These are phyloP conservation scores for Aegilops speltoides DNA, from an alignment of 176 grass and related monocot species.

Conservation along the genomic window DNA sequence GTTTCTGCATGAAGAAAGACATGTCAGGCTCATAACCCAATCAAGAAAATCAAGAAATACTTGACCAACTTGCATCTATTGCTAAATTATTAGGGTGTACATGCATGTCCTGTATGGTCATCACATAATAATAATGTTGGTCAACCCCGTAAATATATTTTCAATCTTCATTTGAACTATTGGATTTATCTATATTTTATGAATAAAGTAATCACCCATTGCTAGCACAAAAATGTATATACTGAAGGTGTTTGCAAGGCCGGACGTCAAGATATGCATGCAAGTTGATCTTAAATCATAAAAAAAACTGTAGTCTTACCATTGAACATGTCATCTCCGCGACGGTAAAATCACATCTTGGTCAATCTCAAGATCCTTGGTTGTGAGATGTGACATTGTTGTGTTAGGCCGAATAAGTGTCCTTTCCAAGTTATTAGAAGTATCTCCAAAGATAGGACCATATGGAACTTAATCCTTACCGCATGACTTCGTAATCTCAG, in stretches of 20 bases:
- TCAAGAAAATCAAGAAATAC: slow-evolving; percentile 8
- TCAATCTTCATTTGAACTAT: not conserved
- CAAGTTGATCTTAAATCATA: slow-evolving; percentile 59
- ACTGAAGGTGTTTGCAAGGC: not conserved
- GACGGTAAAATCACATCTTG: slow-evolving; percentile 28
- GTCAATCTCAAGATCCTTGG: slow-evolving; percentile 29
- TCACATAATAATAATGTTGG: not conserved
- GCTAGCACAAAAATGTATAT: not conserved
- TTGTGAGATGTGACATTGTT: not conserved
- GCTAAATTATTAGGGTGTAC: not conserved
- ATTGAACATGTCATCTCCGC: slow-evolving; percentile 54
- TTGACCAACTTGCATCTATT: not conserved
- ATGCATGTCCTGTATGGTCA: not conserved
- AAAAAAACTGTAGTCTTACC: slow-evolving; percentile 64
- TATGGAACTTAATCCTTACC: too few relatives aligned
- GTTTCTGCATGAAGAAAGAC: slow-evolving; percentile 43
- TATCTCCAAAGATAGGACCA: too few relatives aligned
- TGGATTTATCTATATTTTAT: slow-evolving; percentile 9
- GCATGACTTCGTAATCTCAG: too few relatives aligned
- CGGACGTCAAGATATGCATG: slow-evolving; percentile 11
- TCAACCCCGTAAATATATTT: not conserved
- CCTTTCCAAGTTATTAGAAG: slow-evolving; percentile 5
- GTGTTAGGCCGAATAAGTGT: not conserved
- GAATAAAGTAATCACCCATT: not conserved
- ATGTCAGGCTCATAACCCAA: slow-evolving; percentile 22